phyloP scores from a whole-genome alignment of 2,329 filamentous ascomycete species.

The Alternaria postmessia region DNA sequence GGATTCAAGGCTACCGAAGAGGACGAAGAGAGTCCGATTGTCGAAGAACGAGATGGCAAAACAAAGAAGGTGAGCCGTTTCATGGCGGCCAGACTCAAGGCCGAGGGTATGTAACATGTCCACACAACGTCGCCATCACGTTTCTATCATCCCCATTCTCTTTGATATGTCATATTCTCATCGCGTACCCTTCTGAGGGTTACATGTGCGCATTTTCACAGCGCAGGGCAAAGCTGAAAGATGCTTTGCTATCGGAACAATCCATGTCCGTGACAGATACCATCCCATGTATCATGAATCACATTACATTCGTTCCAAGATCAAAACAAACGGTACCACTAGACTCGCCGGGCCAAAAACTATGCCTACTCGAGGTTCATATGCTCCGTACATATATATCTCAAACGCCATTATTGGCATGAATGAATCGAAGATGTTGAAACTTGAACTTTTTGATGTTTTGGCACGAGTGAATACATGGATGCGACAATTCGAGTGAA shows the following conservation, averaged over 20 bases:
- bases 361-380: slow-evolving; percentile 42
- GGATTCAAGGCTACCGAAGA: slow-evolving; percentile 77
- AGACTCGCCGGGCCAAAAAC: slow-evolving; percentile 41
- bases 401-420: background rate
- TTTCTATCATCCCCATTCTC: background rate
- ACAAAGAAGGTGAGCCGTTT: slow-evolving; percentile 74
- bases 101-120: slow-evolving; percentile 38
- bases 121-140: background rate
- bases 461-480: background rate
- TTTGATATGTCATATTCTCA: background rate
- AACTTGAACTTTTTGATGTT: background rate
- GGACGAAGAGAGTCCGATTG: slow-evolving; percentile 69
- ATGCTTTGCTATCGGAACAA: slow-evolving; percentile 34
- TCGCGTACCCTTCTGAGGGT: background rate
- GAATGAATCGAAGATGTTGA: background rate
- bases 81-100: slow-evolving; percentile 70
- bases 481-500: background rate
- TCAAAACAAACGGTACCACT: slow-evolving; percentile 37
- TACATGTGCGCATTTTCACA: too few relatives aligned
- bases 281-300: slow-evolving; percentile 44
- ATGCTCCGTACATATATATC: slow-evolving; percentile 34
- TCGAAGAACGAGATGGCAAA: slow-evolving; percentile 70
- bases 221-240: background rate
- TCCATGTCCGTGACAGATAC: slow-evolving; percentile 51
- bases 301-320: slow-evolving; percentile 52